phyloP scores from a whole-genome alignment of 2,329 filamentous ascomycete genomes.

The Pseudocercospora musae region DNA sequence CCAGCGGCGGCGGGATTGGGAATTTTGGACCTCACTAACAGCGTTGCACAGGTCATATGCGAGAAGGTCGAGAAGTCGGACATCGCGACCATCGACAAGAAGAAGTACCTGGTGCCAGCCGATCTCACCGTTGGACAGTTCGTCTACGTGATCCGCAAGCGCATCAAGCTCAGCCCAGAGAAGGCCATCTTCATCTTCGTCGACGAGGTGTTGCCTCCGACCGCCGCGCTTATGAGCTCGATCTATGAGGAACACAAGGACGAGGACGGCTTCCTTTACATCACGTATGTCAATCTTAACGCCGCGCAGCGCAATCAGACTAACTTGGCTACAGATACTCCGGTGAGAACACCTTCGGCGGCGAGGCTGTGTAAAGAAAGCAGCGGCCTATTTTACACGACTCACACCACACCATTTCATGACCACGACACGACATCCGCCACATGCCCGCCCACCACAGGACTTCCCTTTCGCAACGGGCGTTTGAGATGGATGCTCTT shows the following conservation, averaged over 20 bases:
- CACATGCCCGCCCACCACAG: slow-evolving; percentile 15
- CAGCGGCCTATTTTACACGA: slow-evolving; percentile 1
- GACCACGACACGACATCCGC: slow-evolving; percentile 15
- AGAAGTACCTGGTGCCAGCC: slow-evolving; percentile 97
- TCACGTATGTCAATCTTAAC: slow-evolving; percentile 63
- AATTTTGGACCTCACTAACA: slow-evolving; percentile 1
- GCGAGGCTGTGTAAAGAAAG: slow-evolving; percentile 47
- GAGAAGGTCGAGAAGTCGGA: slow-evolving; percentile 99
- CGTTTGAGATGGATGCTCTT: slow-evolving; percentile 16
- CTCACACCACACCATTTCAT: slow-evolving; percentile 11
- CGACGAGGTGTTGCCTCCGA: slow-evolving; percentile 94
- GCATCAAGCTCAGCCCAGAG: slow-evolving; percentile 98
- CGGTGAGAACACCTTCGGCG: slow-evolving; percentile 98
- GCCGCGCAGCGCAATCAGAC: background rate
- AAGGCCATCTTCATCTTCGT: slow-evolving; percentile 99
- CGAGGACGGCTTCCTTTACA: slow-evolving; percentile 89
- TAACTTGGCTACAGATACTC: slow-evolving; percentile 65
- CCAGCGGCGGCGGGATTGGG: background rate
- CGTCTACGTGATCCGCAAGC: slow-evolving; percentile 99
- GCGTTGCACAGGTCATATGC: slow-evolving; percentile 76
- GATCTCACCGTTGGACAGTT: slow-evolving; percentile 99
- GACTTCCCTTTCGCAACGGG: slow-evolving; percentile 22
- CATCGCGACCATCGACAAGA: slow-evolving; percentile 99
- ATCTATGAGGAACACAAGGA: slow-evolving; percentile 99
- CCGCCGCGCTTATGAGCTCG: slow-evolving; percentile 96